Evolutionary conservation across 352 stramenopile species (phyloP), one percentile per base, ranked within the genome.

Genomic region (Globisporangium barbulae): DNA sequence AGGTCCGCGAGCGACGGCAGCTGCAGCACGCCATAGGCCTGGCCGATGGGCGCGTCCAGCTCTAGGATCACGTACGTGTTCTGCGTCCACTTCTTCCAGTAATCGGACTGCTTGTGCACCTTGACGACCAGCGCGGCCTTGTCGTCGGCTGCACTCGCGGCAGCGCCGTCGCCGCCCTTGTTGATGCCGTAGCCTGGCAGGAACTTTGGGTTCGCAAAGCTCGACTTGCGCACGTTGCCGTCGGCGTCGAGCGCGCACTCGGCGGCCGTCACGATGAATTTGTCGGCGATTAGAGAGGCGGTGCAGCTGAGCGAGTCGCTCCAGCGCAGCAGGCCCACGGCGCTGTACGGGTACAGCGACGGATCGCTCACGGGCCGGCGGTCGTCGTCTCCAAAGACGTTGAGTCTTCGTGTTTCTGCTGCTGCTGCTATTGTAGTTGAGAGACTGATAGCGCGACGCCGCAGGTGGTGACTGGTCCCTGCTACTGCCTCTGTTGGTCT

Each of bases 61-160:
- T 89, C 74, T 6, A 90, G 53, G n/a, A 92, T 65, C 42, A 81
- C 81, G 62, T 92, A 92, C 31, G 74, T 79, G 53, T 89, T 75
- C 17, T 70, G 57, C 0, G 69, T 87, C 77, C 79, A 88, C 22
- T 83, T 70, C 37, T 74, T 77, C 82, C 82, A 91, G 57, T 75
- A 91, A 30, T 85, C 75, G 1, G 78, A 85, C 62, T 91, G 82
- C 30, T 76, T 79, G 67, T 91, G 74, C 30, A 89, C 69, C 53
- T 68, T 73, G 59, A 65, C 66, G 5, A 91, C 66, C 2, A 59
- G 62, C 0, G 70, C 70, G 17, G 49, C 65, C 45, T 39, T 53
- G 28, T 8, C 54, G 10, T 0, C 42, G 31, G 8, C 49, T 22
- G 31, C 25, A 22, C 13, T 30, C 25, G 17, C 39, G 19, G 12